phyloP scores from a whole-genome alignment of 108 stramenopile species.

The Stephanodiscus triporus region DNA sequence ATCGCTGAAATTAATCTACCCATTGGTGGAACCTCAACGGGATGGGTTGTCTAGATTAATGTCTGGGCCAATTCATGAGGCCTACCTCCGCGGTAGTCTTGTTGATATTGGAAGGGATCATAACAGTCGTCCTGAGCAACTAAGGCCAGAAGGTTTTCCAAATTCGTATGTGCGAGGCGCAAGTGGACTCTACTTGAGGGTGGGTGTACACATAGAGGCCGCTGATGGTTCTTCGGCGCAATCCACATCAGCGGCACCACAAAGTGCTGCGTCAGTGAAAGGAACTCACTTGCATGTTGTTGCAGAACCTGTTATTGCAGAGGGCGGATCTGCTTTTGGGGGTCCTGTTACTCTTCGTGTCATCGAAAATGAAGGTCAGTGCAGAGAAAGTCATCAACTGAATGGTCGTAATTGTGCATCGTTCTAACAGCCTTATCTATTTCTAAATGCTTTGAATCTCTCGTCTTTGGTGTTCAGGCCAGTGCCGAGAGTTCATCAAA shows the following conservation, averaged over 20 bases:
- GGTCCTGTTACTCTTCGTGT: slow-evolving; percentile 86
- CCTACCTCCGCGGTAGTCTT: slow-evolving; percentile 76
- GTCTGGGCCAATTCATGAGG: slow-evolving; percentile 73
- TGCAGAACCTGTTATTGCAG: slow-evolving; percentile 84
- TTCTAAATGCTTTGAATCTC: neutral
- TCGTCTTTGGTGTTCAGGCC: slow-evolving; percentile 2
- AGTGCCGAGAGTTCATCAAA: slow-evolving; percentile 77
- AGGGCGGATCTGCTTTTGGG: slow-evolving; percentile 77
- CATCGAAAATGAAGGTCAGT: slow-evolving; percentile 85
- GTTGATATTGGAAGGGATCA: slow-evolving; percentile 79
- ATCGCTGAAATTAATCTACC: neutral
- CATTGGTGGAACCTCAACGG: too few species aligned
- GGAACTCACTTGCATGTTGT: slow-evolving; percentile 75
- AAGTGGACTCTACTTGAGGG: slow-evolving; percentile 73
- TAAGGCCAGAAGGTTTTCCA: slow-evolving; percentile 86
- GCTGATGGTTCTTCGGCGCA: slow-evolving; percentile 51
- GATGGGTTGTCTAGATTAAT: too few species aligned
- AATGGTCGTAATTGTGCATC: neutral
- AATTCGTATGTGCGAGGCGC: slow-evolving; percentile 85
- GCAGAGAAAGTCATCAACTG: slow-evolving; percentile 9
- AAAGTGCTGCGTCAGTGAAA: slow-evolving; percentile 63
- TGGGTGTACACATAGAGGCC: slow-evolving; percentile 84
- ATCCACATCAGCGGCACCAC: slow-evolving; percentile 21
- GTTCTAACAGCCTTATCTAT: too few species aligned
- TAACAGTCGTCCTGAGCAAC: slow-evolving; percentile 55